Evolutionary conservation across 2,329 filamentous ascomycete species (phyloP).

Genomic region (Coniochaeta hoffmannii): DNA sequence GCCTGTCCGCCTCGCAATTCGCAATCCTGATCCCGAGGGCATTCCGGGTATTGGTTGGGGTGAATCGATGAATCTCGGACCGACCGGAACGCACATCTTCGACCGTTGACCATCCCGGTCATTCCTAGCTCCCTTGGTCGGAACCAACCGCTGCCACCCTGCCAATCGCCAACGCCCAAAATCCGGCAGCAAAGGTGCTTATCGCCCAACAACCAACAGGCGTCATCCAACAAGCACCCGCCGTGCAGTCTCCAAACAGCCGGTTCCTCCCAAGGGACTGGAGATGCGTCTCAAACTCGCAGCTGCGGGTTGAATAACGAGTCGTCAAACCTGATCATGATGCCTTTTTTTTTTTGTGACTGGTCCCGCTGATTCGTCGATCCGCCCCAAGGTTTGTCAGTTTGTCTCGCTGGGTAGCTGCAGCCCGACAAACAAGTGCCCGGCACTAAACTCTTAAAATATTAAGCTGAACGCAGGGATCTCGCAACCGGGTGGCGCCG

Average conservation of each 20-base stretch:
- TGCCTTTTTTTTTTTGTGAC: background rate
- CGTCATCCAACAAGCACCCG: too few species aligned
- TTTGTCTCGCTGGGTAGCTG: background rate
- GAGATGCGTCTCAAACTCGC: background rate
- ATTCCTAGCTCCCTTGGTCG: background rate
- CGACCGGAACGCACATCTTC: too few species aligned
- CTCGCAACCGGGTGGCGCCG: background rate
- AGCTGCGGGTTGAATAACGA: background rate
- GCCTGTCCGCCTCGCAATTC: background rate
- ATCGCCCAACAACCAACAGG: too few species aligned
- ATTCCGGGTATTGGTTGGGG: background rate
- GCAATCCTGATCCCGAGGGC: background rate
- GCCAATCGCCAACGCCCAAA: too few species aligned
- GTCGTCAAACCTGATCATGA: background rate
- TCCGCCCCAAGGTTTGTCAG: background rate
- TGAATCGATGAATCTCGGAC: background rate
- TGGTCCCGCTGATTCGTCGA: background rate
- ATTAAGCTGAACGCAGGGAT: background rate
- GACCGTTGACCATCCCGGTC: background rate
- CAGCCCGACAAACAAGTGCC: background rate
- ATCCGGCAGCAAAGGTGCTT: too few species aligned
- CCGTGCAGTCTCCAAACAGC: too few species aligned
- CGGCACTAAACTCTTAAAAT: background rate
- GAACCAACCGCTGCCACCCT: too few species aligned
- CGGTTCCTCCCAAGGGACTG: too few species aligned